Base-by-base conservation (phyloP, 768 basidiomycete genomes). In the Gymnopilus junonius region DNA sequence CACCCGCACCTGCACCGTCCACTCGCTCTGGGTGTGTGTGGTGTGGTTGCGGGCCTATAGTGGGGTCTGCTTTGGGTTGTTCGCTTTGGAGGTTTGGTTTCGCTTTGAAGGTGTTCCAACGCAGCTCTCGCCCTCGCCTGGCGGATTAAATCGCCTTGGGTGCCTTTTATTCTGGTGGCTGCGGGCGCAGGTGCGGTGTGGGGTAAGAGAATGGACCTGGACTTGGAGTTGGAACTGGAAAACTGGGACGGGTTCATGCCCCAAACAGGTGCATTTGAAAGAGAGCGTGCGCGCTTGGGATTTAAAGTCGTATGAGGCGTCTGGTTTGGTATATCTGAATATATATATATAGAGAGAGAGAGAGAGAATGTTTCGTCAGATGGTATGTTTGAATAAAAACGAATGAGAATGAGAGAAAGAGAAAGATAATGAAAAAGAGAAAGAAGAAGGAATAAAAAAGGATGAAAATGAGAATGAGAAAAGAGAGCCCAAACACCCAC, bases 401-500 rank as follows among this genome's bases (percentile, higher is more conserved):
- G n/a, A n/a, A n/a, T n/a, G n/a, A n/a, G n/a, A n/a, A n/a, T n/a
- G n/a, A n/a, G 23, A 1, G 4, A 29, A 31, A 15, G 8, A 50
- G n/a, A 35, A 37, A 39, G 10, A 15, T 21, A n/a, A 23, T 31
- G 15, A 17, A 40, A 17, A 35, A 25, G 12, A 14, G 12, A 39
- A 31, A 8, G 12, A 42, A 29, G 29, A 54, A 14, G 14, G 21
- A 15, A n/a, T 17, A 25, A 42, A 11, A 8, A 27, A 35, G 20
- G 25, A 25, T 17, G 2, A 11, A 57, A 63, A 27, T 12, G 7
- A 35, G 12, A 39, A 39, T 17, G 37, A 39, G 48, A 57, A 20
- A 2, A 35, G 12, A 25, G 8, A 7, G 67, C 75, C 39, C 46
- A 78, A 75, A 70, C 67, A 68, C 75, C 39, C 46, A 78, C 76